Base-by-base conservation (phyloP, 352 stramenopile species). In the Phytophthora fragariaefolia region DNA sequence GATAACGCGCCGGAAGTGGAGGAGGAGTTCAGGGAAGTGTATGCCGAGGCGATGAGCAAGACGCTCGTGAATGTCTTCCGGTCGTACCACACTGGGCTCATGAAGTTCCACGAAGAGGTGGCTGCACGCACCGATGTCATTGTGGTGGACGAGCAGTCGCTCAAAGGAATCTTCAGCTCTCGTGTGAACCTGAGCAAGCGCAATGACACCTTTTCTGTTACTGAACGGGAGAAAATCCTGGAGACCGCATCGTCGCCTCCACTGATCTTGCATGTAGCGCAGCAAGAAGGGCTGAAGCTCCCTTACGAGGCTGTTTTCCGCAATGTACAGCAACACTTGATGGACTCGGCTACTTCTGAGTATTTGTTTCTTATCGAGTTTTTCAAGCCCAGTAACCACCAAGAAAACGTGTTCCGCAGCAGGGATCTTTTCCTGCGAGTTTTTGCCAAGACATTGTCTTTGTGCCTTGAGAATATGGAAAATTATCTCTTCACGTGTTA, bases 401-500 rank as follows among this genome's bases (percentile, higher is more conserved):
- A 92, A 23, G 66, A 80, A 53, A 82, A 88, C 43, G 73, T 77
- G 8, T 59, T 91, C 22, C 82, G 82, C 6, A 84, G 83, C n/a
- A 76, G 85, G 1, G 96, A 99, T 62, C 83, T 98, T 10, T 99
- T 99, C 71, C 80, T 98, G 46, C 84, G 89, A 22, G 94, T 99
- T 6, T 99, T 99, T 83, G 87, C 91, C 6, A 97, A 96, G 71
- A 99, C 97, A 24, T 79, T 99, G n/a, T 97, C 89, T 3, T 61
- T 98, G 24, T 92, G 97, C 43, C 77, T 99, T 15, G 98, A 99
- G 69, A 97, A 99, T 66, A 74, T 99, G 49, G 97, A 99, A 63
- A 99, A 99, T 77, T 99, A 99, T 64, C 71, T 99, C 2, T 99
- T 98, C 71, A 97, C 89, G 47, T 99, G 89, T 66, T 97, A 98